A percentile compares a stretch with the other conserved stretches of the same genome.
Conservation (phyloP, 805 yeast species). For the Yamadazyma nakazawae region DNA sequence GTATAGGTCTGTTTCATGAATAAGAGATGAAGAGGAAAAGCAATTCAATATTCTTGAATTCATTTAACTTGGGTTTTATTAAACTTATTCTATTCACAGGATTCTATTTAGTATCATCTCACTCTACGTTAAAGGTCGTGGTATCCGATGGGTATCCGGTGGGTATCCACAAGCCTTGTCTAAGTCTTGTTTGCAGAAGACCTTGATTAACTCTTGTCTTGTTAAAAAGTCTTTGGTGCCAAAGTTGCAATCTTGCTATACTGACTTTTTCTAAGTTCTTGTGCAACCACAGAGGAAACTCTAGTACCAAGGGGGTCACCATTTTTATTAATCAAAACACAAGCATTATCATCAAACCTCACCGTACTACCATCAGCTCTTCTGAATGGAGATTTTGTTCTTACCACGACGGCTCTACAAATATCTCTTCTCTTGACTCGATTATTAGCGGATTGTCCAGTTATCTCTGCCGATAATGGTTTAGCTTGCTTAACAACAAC, state of each 20-base stretch:
- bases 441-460: constrained; percentile 72
- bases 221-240: constrained; percentile 65
- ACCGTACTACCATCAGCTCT: constrained; percentile 86
- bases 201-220: no score
- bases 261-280: constrained; percentile 79
- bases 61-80: no score
- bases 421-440: constrained; percentile 94
- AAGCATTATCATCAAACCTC: constrained; percentile 93
- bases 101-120: no score
- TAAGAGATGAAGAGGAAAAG: neutral
- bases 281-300: constrained; percentile 85
- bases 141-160: no score
- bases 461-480: constrained; percentile 65
- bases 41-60: no score
- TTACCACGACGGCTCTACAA: constrained; percentile 90
- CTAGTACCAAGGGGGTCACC: constrained; percentile 95
- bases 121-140: no score
- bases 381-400: constrained; percentile 75
- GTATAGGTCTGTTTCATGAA: constrained; percentile 7
- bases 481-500: constrained; percentile 91
- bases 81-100: neutral
- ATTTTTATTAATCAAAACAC: constrained; percentile 88
- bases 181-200: no score
- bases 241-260: constrained; percentile 82
- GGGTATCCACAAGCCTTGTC: no score